Conservation (phyloP, 495 filamentous ascomycete genomes). For the Penicillium argentinense region DNA sequence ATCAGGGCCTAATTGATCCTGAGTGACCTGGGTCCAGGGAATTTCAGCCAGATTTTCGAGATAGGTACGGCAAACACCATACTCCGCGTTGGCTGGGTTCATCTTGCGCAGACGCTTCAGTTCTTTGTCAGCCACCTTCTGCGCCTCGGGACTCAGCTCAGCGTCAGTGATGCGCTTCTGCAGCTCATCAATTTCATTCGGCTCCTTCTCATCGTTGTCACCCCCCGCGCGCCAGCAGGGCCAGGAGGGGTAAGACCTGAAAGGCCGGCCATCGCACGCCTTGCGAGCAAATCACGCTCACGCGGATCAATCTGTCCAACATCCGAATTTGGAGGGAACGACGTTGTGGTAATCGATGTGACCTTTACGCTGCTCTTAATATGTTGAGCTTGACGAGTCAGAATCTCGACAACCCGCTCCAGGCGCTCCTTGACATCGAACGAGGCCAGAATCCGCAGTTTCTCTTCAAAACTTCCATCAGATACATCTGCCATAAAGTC, state of each 20-base stretch:
- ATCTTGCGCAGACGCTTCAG: conserved; percentile 89
- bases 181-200: conserved; percentile 87
- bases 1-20: conserved; percentile 81
- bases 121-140: conserved; percentile 86
- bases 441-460: conserved; percentile 76
- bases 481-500: conserved; percentile 95
- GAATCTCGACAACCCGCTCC: conserved; percentile 73
- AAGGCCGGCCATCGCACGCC: conserved; percentile 49
- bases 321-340: conserved; percentile 55
- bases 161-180: conserved; percentile 84
- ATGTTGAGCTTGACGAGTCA: conserved; percentile 73
- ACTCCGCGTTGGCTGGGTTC: conserved; percentile 92
- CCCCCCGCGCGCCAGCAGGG: conserved; percentile 44
- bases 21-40: conserved; percentile 84
- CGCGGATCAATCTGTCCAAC: conserved; percentile 52
- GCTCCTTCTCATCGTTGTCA: conserved; percentile 66
- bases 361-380: conserved; percentile 82
- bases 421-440: conserved; percentile 75
- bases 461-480: conserved; percentile 82
- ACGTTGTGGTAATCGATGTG: conserved; percentile 63
- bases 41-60: conserved; percentile 93
- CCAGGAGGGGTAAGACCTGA: conserved; percentile 54
- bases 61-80: conserved; percentile 91
- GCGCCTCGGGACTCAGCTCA: conserved; percentile 69
- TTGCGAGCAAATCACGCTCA: conserved; percentile 53